A percentile compares a stretch with the other conserved stretches of the same genome.
These are phyloP conservation scores for Pseudogymnoascus sp. DNA, from an alignment of 2,329 filamentous ascomycete genomes.

Conservation along the genomic window DNA sequence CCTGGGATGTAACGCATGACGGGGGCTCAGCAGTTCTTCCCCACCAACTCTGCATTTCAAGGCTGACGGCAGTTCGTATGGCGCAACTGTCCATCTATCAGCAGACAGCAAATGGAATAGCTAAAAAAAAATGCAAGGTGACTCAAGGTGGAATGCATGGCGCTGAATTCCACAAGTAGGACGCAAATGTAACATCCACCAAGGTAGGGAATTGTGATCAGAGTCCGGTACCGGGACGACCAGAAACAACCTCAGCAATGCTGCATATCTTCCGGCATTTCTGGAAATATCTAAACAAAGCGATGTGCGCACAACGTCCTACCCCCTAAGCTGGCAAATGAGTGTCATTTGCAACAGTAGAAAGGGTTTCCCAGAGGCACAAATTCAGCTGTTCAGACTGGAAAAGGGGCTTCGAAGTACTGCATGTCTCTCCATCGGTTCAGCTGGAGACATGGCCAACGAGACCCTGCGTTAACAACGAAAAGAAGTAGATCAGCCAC, in stretches of 20 bases:
- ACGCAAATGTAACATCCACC: neutral
- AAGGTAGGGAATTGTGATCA: neutral
- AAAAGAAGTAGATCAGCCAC: neutral
- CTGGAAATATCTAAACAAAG: neutral
- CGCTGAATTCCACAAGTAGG: neutral
- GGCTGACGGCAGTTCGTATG: conserved; percentile 1
- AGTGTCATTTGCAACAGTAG: neutral
- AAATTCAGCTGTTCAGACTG: neutral
- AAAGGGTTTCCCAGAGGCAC: neutral
- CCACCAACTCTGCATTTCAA: conserved; percentile 3
- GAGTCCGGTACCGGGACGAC: conserved; percentile 3
- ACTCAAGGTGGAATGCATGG: neutral
- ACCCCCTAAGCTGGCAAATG: neutral
- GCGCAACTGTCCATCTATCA: conserved; percentile 2
- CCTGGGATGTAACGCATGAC: neutral
- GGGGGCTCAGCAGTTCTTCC: neutral
- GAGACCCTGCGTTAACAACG: neutral
- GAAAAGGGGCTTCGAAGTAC: neutral
- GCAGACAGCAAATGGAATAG: neutral
- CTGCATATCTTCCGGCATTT: neutral
- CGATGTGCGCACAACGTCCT: neutral
- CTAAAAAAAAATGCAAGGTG: neutral
- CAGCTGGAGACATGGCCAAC: neutral
- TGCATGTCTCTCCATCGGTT: neutral
- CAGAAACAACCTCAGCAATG: neutral